Percentiles rank a stretch among this genome's conserved stretches.
phyloP scores from a whole-genome alignment of 2,329 filamentous ascomycete genomes.

The Aspergillus sclerotialis region DNA sequence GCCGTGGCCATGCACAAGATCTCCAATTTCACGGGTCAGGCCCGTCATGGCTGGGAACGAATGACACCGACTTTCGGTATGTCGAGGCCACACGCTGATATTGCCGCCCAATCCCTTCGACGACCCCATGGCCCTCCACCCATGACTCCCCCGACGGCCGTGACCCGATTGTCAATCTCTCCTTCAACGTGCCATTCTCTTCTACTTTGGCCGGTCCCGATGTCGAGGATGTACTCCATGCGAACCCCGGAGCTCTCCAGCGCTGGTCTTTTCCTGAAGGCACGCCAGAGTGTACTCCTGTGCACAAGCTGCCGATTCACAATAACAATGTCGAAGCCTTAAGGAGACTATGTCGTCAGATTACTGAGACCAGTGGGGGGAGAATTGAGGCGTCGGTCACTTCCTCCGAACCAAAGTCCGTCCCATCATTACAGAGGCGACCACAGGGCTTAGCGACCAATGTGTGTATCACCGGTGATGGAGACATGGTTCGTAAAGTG shows the following conservation, averaged over 20 bases:
- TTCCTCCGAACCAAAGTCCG: constrained; percentile 68
- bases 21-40: constrained; percentile 59
- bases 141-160: constrained; percentile 60
- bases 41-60: constrained; percentile 61
- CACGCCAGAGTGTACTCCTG: constrained; percentile 73
- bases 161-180: constrained; percentile 78
- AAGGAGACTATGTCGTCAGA: constrained; percentile 70
- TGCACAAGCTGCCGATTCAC: constrained; percentile 88
- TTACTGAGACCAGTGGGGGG: constrained; percentile 61
- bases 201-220: constrained; percentile 89
- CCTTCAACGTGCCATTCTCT: constrained; percentile 95
- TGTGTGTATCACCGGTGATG: constrained; percentile 81
- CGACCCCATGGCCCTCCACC: constrained; percentile 44
- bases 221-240: constrained; percentile 89
- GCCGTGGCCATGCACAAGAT: constrained; percentile 56
- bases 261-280: constrained; percentile 92
- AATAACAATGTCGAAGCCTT: constrained; percentile 76
- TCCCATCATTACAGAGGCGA: constrained; percentile 40
- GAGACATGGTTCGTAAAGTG: constrained; percentile 82
- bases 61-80: constrained; percentile 61
- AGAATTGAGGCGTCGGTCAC: constrained; percentile 79
- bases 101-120: constrained; percentile 49
- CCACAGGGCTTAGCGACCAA: constrained; percentile 66
- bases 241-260: constrained; percentile 76
- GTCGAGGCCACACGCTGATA: constrained; percentile 52